Conservation (phyloP, 352 stramenopile genomes). For the Aphanomyces invadans region DNA sequence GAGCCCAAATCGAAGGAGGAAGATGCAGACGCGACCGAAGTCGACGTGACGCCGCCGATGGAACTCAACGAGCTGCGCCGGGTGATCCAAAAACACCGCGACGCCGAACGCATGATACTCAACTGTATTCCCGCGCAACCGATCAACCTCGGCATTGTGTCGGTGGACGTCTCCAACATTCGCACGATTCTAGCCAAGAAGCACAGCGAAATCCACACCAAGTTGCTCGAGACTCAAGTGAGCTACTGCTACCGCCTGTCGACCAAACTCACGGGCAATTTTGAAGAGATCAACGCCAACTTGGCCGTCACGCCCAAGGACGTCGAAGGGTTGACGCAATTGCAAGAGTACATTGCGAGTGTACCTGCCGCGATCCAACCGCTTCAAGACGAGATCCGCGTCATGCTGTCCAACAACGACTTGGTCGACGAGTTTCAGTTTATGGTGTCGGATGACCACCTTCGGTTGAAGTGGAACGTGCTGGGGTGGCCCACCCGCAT, state of each 20-base stretch:
- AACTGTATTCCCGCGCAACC: constrained; percentile 50
- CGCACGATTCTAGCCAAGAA: constrained; percentile 66
- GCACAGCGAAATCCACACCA: constrained; percentile 64
- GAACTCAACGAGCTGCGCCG: constrained; percentile 67
- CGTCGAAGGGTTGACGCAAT: constrained; percentile 84
- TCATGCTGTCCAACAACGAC: constrained; percentile 72
- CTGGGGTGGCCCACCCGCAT: constrained; percentile 88
- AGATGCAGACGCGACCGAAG: constrained; percentile 28
- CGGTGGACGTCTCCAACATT: constrained; percentile 75
- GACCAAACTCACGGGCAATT: constrained; percentile 63
- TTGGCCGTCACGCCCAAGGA: constrained; percentile 78
- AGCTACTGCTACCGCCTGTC: constrained; percentile 58
- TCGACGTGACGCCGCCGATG: constrained; percentile 48
- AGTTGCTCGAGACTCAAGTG: constrained; percentile 61
- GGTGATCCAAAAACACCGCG: constrained; percentile 51
- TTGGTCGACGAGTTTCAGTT: constrained; percentile 78
- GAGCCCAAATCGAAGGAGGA: constrained; percentile 28
- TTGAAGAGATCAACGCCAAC: constrained; percentile 80
- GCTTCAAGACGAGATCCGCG: constrained; percentile 67
- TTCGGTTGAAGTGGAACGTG: constrained; percentile 84
- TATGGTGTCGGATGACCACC: constrained; percentile 77
- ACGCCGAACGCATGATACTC: constrained; percentile 62
- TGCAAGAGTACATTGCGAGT: constrained; percentile 82
- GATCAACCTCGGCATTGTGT: constrained; percentile 70
- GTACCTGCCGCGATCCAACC: constrained; percentile 63